A percentile compares a stretch with the other conserved stretches of the same genome.
These are phyloP conservation scores for Lichtheimia corymbifera DNA, from an alignment of 371 early-diverging fungal species.

Conservation along the genomic window DNA sequence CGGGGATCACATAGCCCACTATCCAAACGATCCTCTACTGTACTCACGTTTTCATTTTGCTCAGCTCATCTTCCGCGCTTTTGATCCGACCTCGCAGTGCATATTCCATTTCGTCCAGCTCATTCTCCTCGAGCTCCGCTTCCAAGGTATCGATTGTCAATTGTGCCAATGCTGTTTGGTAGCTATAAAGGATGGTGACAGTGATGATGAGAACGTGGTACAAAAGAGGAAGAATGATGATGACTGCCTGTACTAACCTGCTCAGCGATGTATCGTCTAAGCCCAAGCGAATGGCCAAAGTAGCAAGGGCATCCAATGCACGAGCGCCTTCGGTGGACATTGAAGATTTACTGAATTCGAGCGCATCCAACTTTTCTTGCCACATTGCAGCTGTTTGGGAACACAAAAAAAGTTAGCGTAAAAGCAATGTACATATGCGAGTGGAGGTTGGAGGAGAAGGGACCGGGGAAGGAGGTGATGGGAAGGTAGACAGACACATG, in stretches of 20 bases:
- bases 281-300: slow-evolving; percentile 15
- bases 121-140: slow-evolving; percentile 12
- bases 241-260: slow-evolving; percentile 3
- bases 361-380: slow-evolving; percentile 13
- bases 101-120: slow-evolving; percentile 16
- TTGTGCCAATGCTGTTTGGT: slow-evolving; percentile 18
- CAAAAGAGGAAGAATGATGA: not conserved
- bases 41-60: slow-evolving; percentile 17
- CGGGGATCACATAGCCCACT: not conserved
- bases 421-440: not conserved
- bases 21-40: not conserved
- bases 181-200: slow-evolving; percentile 5
- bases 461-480: not conserved
- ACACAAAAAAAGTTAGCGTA: not conserved
- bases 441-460: not conserved
- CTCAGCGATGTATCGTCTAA: slow-evolving; percentile 15
- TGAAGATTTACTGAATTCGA: slow-evolving; percentile 7
- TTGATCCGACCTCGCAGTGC: slow-evolving; percentile 13
- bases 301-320: slow-evolving; percentile 14
- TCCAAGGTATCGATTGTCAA: slow-evolving; percentile 20
- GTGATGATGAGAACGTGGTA: not conserved
- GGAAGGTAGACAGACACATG: not conserved
- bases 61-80: slow-evolving; percentile 15
- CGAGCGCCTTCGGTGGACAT: slow-evolving; percentile 13
- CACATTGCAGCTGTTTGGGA: slow-evolving; percentile 8